These are phyloP conservation scores for Vitis rupestris DNA, from an alignment of 164 flowering plant species.

Conservation along the genomic window DNA sequence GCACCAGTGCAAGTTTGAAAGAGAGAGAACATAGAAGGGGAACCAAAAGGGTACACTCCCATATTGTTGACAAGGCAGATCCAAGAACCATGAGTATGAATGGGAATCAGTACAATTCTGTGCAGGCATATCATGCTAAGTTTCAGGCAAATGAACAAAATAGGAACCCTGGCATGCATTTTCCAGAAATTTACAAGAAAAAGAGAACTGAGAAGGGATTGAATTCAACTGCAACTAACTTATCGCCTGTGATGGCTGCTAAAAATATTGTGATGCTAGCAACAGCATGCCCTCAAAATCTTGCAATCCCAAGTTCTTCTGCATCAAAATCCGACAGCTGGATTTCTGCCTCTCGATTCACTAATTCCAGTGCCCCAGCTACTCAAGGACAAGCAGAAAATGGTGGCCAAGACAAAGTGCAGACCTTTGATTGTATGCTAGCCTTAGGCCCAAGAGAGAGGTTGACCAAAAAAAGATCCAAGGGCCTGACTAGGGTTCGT, in stretches of 20 bases:
- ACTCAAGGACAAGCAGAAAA: conserved; percentile 6
- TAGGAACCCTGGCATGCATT: conserved; percentile 9
- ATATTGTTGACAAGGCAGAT: conserved; percentile 10
- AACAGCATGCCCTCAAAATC: conserved; percentile 11
- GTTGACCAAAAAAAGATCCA: conserved; percentile 43
- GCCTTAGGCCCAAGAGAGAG: conserved; percentile 12
- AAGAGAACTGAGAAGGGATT: conserved; percentile 51
- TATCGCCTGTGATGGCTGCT: conserved; percentile 10
- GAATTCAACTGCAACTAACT: conserved; percentile 18
- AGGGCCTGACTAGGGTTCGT: conserved; percentile 26
- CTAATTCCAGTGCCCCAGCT: background rate
- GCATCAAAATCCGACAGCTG: conserved; percentile 9
- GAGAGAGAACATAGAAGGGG: conserved; percentile 22
- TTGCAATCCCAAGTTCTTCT: conserved; percentile 8
- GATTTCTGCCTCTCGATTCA: conserved; percentile 9
- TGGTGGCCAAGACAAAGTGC: conserved; percentile 8
- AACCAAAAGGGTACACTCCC: conserved; percentile 25
- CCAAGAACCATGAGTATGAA: conserved; percentile 13
- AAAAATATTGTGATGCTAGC: conserved; percentile 9
- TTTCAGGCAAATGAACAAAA: conserved; percentile 8
- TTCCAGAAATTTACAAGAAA: conserved; percentile 45
- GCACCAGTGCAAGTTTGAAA: conserved; percentile 16
- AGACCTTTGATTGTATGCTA: conserved; percentile 11
- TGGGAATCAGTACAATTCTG: conserved; percentile 23
- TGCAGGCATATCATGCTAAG: conserved; percentile 19